Conservation (phyloP, 2,329 filamentous ascomycete genomes). For the Beauveria sp. region DNA sequence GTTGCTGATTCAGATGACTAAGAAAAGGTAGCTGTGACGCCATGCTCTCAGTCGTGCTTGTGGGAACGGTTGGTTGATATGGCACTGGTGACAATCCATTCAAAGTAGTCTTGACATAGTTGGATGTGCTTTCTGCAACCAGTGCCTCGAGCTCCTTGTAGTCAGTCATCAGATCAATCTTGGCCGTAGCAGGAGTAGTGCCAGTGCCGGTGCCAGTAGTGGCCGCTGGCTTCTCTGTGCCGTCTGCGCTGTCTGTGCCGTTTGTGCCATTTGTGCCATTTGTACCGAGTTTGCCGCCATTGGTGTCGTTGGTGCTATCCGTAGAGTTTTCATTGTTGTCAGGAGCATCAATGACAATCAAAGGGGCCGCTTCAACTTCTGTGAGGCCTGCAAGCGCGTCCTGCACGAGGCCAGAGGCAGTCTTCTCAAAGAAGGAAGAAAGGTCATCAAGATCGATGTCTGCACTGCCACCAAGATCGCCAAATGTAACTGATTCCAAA, state of each 20-base stretch:
- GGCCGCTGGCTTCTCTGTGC: slow-evolving; percentile 21
- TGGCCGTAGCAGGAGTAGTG: background rate
- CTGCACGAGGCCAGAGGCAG: slow-evolving; percentile 32
- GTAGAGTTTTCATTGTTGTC: background rate
- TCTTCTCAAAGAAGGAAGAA: slow-evolving; percentile 35
- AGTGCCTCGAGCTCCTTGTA: slow-evolving; percentile 36
- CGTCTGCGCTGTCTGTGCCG: slow-evolving; percentile 20
- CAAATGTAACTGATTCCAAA: slow-evolving; percentile 19
- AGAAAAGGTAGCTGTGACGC: slow-evolving; percentile 28
- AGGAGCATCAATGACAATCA: slow-evolving; percentile 5
- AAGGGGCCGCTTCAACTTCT: slow-evolving; percentile 18
- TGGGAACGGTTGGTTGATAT: slow-evolving; percentile 34
- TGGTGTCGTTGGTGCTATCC: slow-evolving; percentile 14
- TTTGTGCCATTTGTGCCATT: slow-evolving; percentile 19
- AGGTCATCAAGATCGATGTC: slow-evolving; percentile 33
- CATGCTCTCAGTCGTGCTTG: slow-evolving; percentile 29
- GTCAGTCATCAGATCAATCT: slow-evolving; percentile 27
- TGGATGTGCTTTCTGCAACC: slow-evolving; percentile 36
- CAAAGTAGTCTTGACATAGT: slow-evolving; percentile 37
- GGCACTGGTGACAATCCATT: slow-evolving; percentile 35
- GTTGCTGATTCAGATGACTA: slow-evolving; percentile 30
- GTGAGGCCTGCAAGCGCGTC: slow-evolving; percentile 31
- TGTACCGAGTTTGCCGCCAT: slow-evolving; percentile 19
- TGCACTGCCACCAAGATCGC: slow-evolving; percentile 20
- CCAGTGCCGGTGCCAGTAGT: background rate